Percentiles rank a stretch among this genome's conserved stretches.
Evolutionary conservation across 176 grass and related monocot genomes (phyloP).

Genomic region (Avena insularis): DNA sequence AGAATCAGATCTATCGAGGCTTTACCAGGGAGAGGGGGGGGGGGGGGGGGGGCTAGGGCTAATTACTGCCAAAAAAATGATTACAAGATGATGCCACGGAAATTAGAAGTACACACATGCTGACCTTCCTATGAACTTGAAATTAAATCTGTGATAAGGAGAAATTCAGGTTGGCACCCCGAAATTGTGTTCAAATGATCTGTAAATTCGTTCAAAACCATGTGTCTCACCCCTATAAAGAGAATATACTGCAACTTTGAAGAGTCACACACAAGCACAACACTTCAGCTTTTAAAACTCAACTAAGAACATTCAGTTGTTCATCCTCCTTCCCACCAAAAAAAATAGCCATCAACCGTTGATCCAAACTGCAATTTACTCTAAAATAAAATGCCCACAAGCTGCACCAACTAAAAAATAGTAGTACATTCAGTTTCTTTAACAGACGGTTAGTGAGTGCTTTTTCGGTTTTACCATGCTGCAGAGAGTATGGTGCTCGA

Average conservation of each 20-base stretch:
- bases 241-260: neutral
- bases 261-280: constrained; percentile 14
- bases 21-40: neutral
- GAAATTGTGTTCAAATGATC: constrained; percentile 7
- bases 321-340: constrained; percentile 4
- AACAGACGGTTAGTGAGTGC: neutral
- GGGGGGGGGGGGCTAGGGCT: neutral
- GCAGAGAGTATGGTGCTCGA: neutral
- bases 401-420: neutral
- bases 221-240: constrained; percentile 12
- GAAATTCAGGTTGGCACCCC: neutral
- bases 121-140: neutral
- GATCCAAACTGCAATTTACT: neutral
- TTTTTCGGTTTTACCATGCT: neutral
- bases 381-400: constrained; percentile 22
- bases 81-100: constrained; percentile 23
- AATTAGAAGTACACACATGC: neutral
- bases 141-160: constrained; percentile 8
- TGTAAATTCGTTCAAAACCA: neutral
- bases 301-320: constrained; percentile 9
- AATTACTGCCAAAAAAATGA: neutral
- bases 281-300: neutral
- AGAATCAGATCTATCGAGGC: neutral
- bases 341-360: constrained; percentile 8
- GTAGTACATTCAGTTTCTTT: neutral